These are phyloP conservation scores for Omphalotus guepiniiformis DNA, from an alignment of 768 basidiomycete genomes.

Conservation along the genomic window DNA sequence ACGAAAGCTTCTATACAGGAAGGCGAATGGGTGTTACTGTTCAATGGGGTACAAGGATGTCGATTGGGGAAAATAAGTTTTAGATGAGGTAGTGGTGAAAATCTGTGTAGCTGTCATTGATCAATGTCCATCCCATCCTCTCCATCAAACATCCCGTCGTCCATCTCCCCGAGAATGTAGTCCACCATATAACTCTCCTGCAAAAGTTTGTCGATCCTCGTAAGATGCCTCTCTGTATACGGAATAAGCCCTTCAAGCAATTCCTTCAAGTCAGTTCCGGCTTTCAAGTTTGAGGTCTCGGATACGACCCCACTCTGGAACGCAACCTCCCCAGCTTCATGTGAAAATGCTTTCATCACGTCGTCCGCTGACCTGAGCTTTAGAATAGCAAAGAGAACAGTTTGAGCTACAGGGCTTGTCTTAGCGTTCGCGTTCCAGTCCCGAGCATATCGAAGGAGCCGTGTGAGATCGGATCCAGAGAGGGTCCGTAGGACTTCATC, in stretches of 20 bases:
- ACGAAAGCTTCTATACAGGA: constrained; percentile 36
- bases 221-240: constrained; percentile 91
- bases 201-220: constrained; percentile 78
- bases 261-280: constrained; percentile 54
- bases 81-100: neutral
- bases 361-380: constrained; percentile 74
- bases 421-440: constrained; percentile 97
- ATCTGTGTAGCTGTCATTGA: constrained; percentile 12
- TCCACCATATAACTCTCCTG: constrained; percentile 97
- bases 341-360: constrained; percentile 61
- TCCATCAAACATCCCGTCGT: constrained; percentile 63
- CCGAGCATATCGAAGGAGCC: constrained; percentile 75
- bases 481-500: constrained; percentile 81
- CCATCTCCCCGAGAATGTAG: constrained; percentile 85
- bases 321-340: constrained; percentile 31
- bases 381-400: constrained; percentile 74
- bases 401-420: constrained; percentile 82
- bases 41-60: constrained; percentile 72
- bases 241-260: constrained; percentile 84
- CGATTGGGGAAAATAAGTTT: constrained; percentile 49
- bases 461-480: constrained; percentile 66
- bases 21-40: constrained; percentile 66
- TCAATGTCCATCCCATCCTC: constrained; percentile 45
- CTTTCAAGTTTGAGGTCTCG: constrained; percentile 17
- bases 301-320: constrained; percentile 19